A percentile compares a stretch with the other conserved stretches of the same genome.
phyloP scores from a whole-genome alignment of 257 asterid species.

The Agastache rugosa region DNA sequence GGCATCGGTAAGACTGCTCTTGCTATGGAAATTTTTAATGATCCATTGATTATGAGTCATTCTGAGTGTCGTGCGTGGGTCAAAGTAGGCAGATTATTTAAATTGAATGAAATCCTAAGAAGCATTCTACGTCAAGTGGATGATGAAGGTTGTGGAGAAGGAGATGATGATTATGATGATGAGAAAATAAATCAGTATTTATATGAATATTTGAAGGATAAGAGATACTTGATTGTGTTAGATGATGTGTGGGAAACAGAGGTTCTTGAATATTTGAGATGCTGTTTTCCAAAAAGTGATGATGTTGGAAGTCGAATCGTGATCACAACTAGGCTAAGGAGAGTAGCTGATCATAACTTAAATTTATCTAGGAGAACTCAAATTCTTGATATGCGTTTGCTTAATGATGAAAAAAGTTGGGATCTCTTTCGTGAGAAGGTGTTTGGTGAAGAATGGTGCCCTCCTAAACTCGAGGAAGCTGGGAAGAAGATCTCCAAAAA shows the following conservation, averaged over 20 bases:
- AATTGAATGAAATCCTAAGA: not conserved
- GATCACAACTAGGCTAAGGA: not conserved
- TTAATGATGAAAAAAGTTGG: too few relatives aligned
- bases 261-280: not conserved
- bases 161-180: not conserved
- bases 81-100: not conserved
- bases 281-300: not conserved
- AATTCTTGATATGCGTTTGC: too few relatives aligned
- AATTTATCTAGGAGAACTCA: too few relatives aligned
- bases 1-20: not conserved
- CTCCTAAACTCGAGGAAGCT: not conserved
- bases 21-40: not conserved
- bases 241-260: not conserved
- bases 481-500: not conserved
- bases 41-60: not conserved
- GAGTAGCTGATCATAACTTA: too few relatives aligned
- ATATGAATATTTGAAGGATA: not conserved
- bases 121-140: not conserved
- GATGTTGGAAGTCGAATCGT: not conserved
- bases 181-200: too few relatives aligned
- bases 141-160: not conserved
- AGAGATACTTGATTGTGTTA: not conserved
- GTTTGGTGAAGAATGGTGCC: not conserved
- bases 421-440: not conserved
- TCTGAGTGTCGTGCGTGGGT: not conserved